A percentile compares a stretch with the other conserved stretches of the same genome.
Evolutionary conservation across 371 early-diverging fungal species (phyloP).

Genomic region (Haplosporangium sp.): DNA sequence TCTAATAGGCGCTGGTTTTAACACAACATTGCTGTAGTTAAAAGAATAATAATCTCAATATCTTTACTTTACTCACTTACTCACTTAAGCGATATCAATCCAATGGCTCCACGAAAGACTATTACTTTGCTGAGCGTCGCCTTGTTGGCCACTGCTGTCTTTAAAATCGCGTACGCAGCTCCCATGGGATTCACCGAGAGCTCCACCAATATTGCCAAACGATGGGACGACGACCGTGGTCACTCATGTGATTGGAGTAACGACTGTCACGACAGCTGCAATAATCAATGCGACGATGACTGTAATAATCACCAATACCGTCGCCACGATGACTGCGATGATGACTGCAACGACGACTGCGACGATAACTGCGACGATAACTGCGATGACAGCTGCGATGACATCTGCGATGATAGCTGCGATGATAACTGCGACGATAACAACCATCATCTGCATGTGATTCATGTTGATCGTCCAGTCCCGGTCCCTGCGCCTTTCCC

Average conservation of each 20-base stretch:
- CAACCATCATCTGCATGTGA: neutral
- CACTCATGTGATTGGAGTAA: neutral
- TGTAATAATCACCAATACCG: neutral
- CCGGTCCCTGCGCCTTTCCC: conserved; percentile 29
- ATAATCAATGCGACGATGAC: conserved; percentile 3
- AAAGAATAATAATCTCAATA: neutral
- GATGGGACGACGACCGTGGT: conserved; percentile 13
- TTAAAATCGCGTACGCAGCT: conserved; percentile 9
- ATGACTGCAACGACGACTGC: conserved; percentile 7
- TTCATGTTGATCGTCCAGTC: conserved; percentile 20
- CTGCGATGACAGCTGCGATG: conserved; percentile 11
- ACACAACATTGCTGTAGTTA: no score
- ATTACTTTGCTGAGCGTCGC: conserved; percentile 26
- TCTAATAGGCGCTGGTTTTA: no score
- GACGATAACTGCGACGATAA: conserved; percentile 10
- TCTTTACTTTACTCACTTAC: neutral
- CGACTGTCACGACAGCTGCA: conserved; percentile 4
- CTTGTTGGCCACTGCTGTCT: conserved; percentile 9
- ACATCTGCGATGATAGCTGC: conserved; percentile 2
- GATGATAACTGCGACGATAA: conserved; percentile 6
- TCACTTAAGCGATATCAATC: neutral
- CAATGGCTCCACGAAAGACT: conserved; percentile 36
- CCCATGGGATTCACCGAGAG: conserved; percentile 8
- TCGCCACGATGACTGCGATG: neutral
- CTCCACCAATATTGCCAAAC: conserved; percentile 1